Base-by-base conservation (phyloP, 2,329 filamentous ascomycete genomes). In the Fusarium torulosum region DNA sequence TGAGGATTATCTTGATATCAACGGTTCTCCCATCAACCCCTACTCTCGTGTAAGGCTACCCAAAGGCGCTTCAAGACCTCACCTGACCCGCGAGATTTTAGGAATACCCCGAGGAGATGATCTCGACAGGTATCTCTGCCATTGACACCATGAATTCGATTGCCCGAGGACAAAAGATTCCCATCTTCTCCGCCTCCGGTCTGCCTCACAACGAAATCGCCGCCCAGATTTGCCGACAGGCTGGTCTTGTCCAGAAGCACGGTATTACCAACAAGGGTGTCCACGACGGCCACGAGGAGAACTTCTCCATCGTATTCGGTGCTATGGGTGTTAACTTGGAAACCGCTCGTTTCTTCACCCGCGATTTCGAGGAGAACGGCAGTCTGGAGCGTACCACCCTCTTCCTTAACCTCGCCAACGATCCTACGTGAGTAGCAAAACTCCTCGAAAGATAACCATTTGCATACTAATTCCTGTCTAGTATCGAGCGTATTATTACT, bases 261-360 rank as follows among this genome's bases (percentile, higher is more conserved):
- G 86, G 94, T 51, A 80, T 89, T 53, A 91, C 94, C 35, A 97
- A 93, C 79, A 99, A 99, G 88, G 94, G 91, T 70, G 90, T 96
- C 25, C 96, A 99, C 77, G 96, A 99, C 76, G 94, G 90, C 57
- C 96, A 99, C 81, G 94, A 97, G 77, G 96, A 99, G 77, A 99
- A 99, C 85, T 99, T 99, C 87, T 97, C 94, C 63, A 99, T 99
- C 76, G 96, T 99, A 59, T 99, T 99, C 79, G 96, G 93, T 78
- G 96, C 96, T 77, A 99, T 99, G 96, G 96, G 96, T 94, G 96
- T 99, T 74, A 99, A 99, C 85, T 90, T 99, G 90, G 96, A 99
- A 80, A 99, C 96, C 31, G 93, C 92, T 75, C 92, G 96, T 75
- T 99, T 99, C 88, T 99, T 99, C 85, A 98, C 95, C 37, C 89